These are phyloP conservation scores for Nicotiana tomentosiformis DNA, from an alignment of 257 asterid genomes.

Conservation along the genomic window DNA sequence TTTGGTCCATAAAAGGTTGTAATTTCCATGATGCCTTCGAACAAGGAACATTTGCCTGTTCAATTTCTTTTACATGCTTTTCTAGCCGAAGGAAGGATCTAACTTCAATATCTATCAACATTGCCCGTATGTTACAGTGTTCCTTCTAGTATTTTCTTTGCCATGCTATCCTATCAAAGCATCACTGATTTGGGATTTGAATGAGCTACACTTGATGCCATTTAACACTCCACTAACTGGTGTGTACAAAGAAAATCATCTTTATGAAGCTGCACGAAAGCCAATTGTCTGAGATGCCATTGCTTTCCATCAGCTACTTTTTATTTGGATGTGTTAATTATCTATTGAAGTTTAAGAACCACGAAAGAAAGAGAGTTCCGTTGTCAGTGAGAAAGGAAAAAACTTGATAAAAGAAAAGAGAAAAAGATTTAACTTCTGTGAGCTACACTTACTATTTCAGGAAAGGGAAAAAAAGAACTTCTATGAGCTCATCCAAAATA, in stretches of 20 bases:
- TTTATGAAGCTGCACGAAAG: neutral
- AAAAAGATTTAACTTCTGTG: neutral
- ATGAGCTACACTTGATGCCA: neutral
- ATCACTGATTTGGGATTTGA: neutral
- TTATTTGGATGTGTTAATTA: neutral
- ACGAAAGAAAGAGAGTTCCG: neutral
- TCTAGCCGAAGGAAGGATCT: neutral
- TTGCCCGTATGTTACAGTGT: neutral
- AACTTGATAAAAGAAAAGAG: neutral
- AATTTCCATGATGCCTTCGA: neutral
- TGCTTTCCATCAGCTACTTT: neutral
- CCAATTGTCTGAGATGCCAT: neutral
- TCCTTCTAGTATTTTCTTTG: neutral
- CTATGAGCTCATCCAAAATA: neutral
- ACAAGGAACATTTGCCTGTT: neutral
- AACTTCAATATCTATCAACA: neutral
- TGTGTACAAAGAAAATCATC: neutral
- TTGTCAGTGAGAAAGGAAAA: neutral
- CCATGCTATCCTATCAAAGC: neutral
- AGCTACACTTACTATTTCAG: neutral
- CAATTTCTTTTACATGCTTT: neutral
- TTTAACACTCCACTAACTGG: neutral
- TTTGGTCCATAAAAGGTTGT: neutral
- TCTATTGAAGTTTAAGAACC: neutral
- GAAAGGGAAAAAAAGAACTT: neutral